Evolutionary conservation across 116 monocot genomes (phyloP), one percentile per base, ranked within the genome.

Genomic region (Thalassia testudinum): DNA sequence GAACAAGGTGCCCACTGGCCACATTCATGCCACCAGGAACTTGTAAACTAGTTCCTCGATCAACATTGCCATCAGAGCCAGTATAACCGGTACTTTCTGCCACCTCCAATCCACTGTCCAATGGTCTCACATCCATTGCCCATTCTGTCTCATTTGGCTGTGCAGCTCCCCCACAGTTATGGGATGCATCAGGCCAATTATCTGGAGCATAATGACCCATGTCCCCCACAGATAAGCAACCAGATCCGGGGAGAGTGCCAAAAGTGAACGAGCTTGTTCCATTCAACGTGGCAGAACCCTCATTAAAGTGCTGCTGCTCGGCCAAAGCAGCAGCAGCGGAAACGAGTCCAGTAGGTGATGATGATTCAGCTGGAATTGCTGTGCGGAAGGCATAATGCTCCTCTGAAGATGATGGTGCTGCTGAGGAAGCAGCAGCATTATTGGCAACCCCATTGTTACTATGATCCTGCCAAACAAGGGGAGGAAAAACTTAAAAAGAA

Each of bases 51-150:
- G 47, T 44, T 18, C 54, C 64, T 12, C 62, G 51, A 60, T 80
- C 77, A 19, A 60, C 42, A 20, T 64, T 55, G 20, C 60, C 27
- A 26, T 72, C 82, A 17, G 91, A 82, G 57, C 74, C 19, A 24
- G 15, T 62, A 59, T 77, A 86, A 49, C 77, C 80, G 26, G 79
- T 78, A 2, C 82, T 82, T 75, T 5, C 83, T 6, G 80, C 75
- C 53, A 74, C 52, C 58, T 67, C 72, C 18, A 78, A 85, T 58
- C 72, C 62, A 26, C 64, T 65, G 49, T 72, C 70, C 1, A 60
- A 48, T 0, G 69, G 58, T 58, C 73, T 75, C 30, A 66, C 78
- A 50, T 75, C 73, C 1, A 57, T 52, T 0, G 72, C 62, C 60
- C 72, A 81, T 34, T 69, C 82, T 16, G 18, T 45, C 26, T 74